These are phyloP conservation scores for Eucalyptus victrix DNA, from an alignment of 345 rosid species.

Conservation along the genomic window DNA sequence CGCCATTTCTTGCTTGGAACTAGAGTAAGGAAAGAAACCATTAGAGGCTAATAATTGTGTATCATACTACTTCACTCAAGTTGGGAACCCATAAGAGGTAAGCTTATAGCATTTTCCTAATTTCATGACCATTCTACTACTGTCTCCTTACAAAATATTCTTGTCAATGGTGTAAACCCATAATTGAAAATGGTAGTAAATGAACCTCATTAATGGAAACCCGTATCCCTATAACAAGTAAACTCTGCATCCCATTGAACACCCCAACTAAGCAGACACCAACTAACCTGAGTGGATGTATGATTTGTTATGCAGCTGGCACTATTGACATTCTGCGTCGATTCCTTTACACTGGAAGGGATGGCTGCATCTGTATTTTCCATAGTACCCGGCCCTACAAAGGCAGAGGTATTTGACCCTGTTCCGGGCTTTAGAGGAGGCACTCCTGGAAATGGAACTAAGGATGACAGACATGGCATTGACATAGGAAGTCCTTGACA, in stretches of 20 bases:
- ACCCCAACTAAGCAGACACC: not conserved
- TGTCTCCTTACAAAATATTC: not conserved
- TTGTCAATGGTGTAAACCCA: not conserved
- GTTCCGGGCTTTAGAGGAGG: slow-evolving; percentile 14
- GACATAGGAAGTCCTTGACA: slow-evolving; percentile 38
- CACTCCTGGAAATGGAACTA: slow-evolving; percentile 21
- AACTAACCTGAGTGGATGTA: slow-evolving; percentile 1
- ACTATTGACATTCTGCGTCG: slow-evolving; percentile 10
- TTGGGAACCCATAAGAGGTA: not conserved
- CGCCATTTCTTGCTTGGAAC: not conserved
- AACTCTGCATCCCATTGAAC: not conserved
- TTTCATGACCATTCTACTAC: not conserved
- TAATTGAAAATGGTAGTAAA: not conserved
- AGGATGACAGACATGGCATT: slow-evolving; percentile 18
- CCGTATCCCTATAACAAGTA: not conserved
- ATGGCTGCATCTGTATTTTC: slow-evolving; percentile 23
- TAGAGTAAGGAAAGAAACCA: not conserved
- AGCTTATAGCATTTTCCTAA: not conserved
- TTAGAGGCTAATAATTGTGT: not conserved
- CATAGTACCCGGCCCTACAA: slow-evolving; percentile 9
- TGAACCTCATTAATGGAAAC: not conserved
- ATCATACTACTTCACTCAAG: not conserved
- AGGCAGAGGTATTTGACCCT: slow-evolving; percentile 2
- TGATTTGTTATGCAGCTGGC: slow-evolving; percentile 14
- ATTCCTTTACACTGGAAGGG: slow-evolving; percentile 27